Conservation (phyloP, 2,329 filamentous ascomycete species). For the Apiospora hydei region DNA sequence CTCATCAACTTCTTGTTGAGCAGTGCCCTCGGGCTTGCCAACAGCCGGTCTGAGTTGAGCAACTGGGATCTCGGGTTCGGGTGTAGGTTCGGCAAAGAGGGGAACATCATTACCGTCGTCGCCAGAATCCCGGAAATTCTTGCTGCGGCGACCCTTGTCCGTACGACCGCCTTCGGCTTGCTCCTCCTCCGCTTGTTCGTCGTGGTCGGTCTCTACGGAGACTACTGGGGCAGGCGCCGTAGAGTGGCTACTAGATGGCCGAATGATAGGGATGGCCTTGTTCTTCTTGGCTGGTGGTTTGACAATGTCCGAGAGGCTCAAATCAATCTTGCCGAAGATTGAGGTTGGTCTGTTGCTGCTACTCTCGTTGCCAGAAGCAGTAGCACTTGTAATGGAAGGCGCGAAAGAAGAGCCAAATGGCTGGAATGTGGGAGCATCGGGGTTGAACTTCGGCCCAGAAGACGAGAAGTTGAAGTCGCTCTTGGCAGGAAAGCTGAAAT, state of each 20-base stretch:
- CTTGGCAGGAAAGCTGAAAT: conserved; percentile 50
- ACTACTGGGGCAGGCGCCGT: conserved; percentile 27
- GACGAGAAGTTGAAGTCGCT: conserved; percentile 74
- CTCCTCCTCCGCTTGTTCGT: conserved; percentile 50
- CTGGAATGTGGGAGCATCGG: conserved; percentile 79
- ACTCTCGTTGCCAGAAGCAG: conserved; percentile 53
- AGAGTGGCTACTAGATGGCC: conserved; percentile 62
- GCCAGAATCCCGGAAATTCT: conserved; percentile 67
- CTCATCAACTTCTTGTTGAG: conserved; percentile 41
- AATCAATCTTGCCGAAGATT: conserved; percentile 75
- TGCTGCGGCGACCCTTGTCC: conserved; percentile 78
- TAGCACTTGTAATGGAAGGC: conserved; percentile 55
- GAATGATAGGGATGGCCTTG: conserved; percentile 84
- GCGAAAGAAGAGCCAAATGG: conserved; percentile 58
- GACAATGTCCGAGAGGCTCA: conserved; percentile 66
- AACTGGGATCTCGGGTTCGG: conserved; percentile 34
- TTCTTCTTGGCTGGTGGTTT: conserved; percentile 74
- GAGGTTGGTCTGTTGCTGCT: conserved; percentile 51
- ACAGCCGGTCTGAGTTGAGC: conserved; percentile 27
- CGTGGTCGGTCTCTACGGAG: conserved; percentile 35
- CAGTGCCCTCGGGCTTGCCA: not conserved
- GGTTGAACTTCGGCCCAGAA: conserved; percentile 73
- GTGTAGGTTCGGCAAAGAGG: conserved; percentile 70
- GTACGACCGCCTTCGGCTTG: conserved; percentile 67
- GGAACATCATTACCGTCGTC: conserved; percentile 77